Conservation (phyloP, 352 stramenopile species). For the Globisporangium okanoganense region DNA sequence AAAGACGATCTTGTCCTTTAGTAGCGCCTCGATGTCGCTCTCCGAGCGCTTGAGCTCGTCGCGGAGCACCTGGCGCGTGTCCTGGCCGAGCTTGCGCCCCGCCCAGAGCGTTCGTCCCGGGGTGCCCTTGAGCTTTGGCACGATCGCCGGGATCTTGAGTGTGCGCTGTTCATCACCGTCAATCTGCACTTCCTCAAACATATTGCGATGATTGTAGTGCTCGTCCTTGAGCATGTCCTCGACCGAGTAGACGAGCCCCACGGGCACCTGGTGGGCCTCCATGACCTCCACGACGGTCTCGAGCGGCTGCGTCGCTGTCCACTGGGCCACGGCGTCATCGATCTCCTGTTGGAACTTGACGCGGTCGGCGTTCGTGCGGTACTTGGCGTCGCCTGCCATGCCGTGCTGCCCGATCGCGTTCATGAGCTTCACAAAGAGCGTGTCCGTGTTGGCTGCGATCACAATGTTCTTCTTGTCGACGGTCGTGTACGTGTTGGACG, state of each 20-base stretch:
- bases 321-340: constrained; percentile 48
- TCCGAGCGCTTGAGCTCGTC: constrained; percentile 51
- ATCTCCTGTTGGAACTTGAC: constrained; percentile 60
- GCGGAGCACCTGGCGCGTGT: constrained; percentile 59
- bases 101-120: constrained; percentile 61
- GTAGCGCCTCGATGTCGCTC: constrained; percentile 47
- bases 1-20: constrained; percentile 64
- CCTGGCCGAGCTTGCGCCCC: constrained; percentile 61
- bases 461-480: constrained; percentile 83
- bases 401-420: constrained; percentile 53
- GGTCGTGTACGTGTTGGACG: constrained; percentile 84
- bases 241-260: constrained; percentile 77
- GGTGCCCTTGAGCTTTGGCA: constrained; percentile 64
- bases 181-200: constrained; percentile 77
- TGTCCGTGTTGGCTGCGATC: constrained; percentile 82
- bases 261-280: constrained; percentile 49
- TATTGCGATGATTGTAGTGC: constrained; percentile 65
- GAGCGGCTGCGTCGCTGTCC: constrained; percentile 46
- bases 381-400: constrained; percentile 53
- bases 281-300: constrained; percentile 51
- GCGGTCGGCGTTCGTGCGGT: constrained; percentile 64
- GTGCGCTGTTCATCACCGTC: constrained; percentile 24
- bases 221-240: constrained; percentile 73
- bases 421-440: constrained; percentile 80
- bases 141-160: constrained; percentile 71